Percentiles rank a stretch among this genome's conserved stretches.
phyloP scores from a whole-genome alignment of 2,329 filamentous ascomycete genomes.

The Neofusicoccum laricinum region DNA sequence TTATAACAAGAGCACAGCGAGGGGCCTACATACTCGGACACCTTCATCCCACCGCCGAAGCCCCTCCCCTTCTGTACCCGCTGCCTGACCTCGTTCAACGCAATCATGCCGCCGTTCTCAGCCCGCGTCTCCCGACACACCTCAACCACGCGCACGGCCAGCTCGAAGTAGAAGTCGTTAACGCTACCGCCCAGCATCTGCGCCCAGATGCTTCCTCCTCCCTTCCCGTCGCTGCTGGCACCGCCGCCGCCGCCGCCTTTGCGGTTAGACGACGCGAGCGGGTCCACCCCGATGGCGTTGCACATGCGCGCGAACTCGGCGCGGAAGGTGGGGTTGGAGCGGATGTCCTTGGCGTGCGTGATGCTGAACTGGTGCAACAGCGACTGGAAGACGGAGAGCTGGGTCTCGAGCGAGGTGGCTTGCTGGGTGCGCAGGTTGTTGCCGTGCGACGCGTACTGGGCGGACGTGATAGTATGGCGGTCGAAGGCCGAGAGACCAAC shows the following conservation, averaged over 20 bases:
- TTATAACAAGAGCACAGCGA: not conserved
- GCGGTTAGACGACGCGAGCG: slow-evolving; percentile 59
- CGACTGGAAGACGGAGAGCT: slow-evolving; percentile 93
- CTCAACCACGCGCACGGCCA: slow-evolving; percentile 93
- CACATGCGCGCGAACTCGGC: slow-evolving; percentile 99
- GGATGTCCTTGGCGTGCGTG: slow-evolving; percentile 93
- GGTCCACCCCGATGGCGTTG: slow-evolving; percentile 92
- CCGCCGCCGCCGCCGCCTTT: slow-evolving; percentile 52
- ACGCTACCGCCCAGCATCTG: slow-evolving; percentile 88
- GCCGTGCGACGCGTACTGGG: slow-evolving; percentile 89
- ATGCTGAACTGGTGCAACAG: slow-evolving; percentile 92
- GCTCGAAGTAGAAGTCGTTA: slow-evolving; percentile 98
- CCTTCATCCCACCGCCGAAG: slow-evolving; percentile 71
- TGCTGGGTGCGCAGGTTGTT: slow-evolving; percentile 81
- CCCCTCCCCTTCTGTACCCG: slow-evolving; percentile 69
- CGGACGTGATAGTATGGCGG: slow-evolving; percentile 73
- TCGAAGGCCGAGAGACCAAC: slow-evolving; percentile 88
- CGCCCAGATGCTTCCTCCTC: slow-evolving; percentile 72
- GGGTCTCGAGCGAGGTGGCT: slow-evolving; percentile 80
- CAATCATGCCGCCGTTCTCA: slow-evolving; percentile 91
- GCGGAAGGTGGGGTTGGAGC: slow-evolving; percentile 89
- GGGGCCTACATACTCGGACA: slow-evolving; percentile 64
- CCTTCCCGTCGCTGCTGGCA: slow-evolving; percentile 31
- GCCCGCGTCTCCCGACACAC: slow-evolving; percentile 80
- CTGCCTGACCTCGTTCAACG: slow-evolving; percentile 75